These are phyloP conservation scores for Rhizophora mangle DNA, from an alignment of 345 rosid genomes.

Conservation along the genomic window DNA sequence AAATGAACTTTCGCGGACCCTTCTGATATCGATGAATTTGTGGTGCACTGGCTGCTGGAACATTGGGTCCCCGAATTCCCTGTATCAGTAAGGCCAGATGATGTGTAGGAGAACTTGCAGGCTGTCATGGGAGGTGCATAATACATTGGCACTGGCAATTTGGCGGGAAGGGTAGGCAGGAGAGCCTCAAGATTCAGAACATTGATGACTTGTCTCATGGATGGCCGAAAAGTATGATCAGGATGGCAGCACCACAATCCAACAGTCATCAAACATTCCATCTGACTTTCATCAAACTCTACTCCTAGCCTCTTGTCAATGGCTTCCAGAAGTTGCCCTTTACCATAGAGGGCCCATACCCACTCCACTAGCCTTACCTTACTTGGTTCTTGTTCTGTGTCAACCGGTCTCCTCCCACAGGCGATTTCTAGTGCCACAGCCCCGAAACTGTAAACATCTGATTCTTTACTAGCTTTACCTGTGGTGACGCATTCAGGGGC, in stretches of 20 bases:
- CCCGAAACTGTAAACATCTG: conserved; percentile 27
- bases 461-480: conserved; percentile 24
- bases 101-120: conserved; percentile 19
- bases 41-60: conserved; percentile 8
- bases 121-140: conserved; percentile 22
- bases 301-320: conserved; percentile 4
- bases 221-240: conserved; percentile 17
- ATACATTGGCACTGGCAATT: conserved; percentile 26
- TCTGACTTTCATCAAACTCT: conserved; percentile 16
- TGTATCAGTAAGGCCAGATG: conserved; percentile 10
- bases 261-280: conserved; percentile 22
- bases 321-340: conserved; percentile 20
- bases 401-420: conserved; percentile 24
- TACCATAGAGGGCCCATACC: conserved; percentile 27
- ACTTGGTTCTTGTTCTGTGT: conserved; percentile 15
- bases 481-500: conserved; percentile 31
- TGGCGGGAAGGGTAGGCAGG: conserved; percentile 22
- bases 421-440: conserved; percentile 25
- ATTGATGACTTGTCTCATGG: conserved; percentile 26
- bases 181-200: conserved; percentile 26
- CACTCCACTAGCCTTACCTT: conserved; percentile 21
- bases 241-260: conserved; percentile 34
- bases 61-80: neutral
- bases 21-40: conserved; percentile 6
- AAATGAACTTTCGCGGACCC: conserved; percentile 15